These are phyloP conservation scores for Plasmodium gallinaceum DNA, from an alignment of 169 alveolate genomes.

Conservation along the genomic window DNA sequence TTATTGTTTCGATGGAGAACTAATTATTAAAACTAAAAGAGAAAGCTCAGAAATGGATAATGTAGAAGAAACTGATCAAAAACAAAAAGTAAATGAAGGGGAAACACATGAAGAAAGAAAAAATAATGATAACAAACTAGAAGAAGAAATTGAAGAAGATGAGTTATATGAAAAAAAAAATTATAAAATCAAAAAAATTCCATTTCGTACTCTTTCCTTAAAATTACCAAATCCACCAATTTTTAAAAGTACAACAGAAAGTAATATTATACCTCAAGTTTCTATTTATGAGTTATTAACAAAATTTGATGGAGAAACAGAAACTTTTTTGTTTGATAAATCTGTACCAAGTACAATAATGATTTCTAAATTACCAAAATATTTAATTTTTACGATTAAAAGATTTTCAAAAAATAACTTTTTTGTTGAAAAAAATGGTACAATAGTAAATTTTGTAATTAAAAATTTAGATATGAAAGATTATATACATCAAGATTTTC, in stretches of 20 bases:
- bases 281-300: conserved; percentile 93
- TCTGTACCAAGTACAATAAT: conserved; percentile 76
- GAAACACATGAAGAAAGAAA: not conserved
- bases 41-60: conserved; percentile 11
- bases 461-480: conserved; percentile 92
- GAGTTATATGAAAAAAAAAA: conserved; percentile 75
- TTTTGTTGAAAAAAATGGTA: conserved; percentile 98
- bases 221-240: conserved; percentile 94
- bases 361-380: conserved; percentile 91
- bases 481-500: conserved; percentile 88
- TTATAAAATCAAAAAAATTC: conserved; percentile 42
- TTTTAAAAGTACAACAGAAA: conserved; percentile 93
- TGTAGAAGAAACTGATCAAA: not conserved
- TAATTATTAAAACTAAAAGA: conserved; percentile 61
- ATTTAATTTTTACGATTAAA: conserved; percentile 93
- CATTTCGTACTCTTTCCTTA: conserved; percentile 82
- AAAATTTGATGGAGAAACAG: conserved; percentile 96
- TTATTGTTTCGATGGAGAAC: conserved; percentile 74
- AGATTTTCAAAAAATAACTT: conserved; percentile 96
- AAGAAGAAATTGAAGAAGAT: conserved; percentile 22
- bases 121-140: not conserved
- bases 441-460: conserved; percentile 98
- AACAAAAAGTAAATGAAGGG: not conserved
- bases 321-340: conserved; percentile 83
- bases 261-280: conserved; percentile 93